phyloP scores from a whole-genome alignment of 495 filamentous ascomycete species.

The Aspergillus campestris region DNA sequence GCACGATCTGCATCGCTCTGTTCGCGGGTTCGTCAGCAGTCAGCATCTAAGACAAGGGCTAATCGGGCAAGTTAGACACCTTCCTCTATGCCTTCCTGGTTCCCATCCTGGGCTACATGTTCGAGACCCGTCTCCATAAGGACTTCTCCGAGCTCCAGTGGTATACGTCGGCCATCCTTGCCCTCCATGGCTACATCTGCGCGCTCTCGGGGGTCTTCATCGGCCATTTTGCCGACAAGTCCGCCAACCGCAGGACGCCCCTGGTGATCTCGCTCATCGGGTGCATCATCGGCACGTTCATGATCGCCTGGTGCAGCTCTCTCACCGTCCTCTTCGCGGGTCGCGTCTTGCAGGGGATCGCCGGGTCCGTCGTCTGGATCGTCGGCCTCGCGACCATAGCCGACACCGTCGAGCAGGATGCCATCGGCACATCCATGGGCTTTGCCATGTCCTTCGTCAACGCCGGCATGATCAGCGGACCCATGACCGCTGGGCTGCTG shows the following conservation, averaged over 20 bases:
- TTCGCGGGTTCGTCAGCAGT: slow-evolving; percentile 10
- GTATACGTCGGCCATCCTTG: slow-evolving; percentile 10
- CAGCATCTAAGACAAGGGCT: neutral
- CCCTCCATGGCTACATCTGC: slow-evolving; percentile 12
- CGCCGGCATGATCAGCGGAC: slow-evolving; percentile 8
- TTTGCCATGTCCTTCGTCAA: slow-evolving; percentile 8
- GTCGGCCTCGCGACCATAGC: slow-evolving; percentile 11
- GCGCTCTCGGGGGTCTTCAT: slow-evolving; percentile 14
- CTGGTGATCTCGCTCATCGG: slow-evolving; percentile 11
- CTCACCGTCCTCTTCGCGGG: slow-evolving; percentile 6
- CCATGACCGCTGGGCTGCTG: slow-evolving; percentile 8
- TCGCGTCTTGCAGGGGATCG: slow-evolving; percentile 10
- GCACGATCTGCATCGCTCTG: slow-evolving; percentile 9
- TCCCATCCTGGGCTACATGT: slow-evolving; percentile 20
- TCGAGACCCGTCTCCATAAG: slow-evolving; percentile 16
- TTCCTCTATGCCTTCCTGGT: slow-evolving; percentile 23
- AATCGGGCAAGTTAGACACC: slow-evolving; percentile 12
- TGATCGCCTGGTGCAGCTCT: slow-evolving; percentile 8
- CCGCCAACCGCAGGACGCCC: slow-evolving; percentile 7
- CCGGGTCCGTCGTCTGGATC: slow-evolving; percentile 10
- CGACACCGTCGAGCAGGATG: slow-evolving; percentile 3
- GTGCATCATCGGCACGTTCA: slow-evolving; percentile 13
- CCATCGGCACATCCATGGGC: slow-evolving; percentile 9
- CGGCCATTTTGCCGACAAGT: slow-evolving; percentile 22
- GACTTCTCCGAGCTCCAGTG: slow-evolving; percentile 14